Base-by-base conservation (phyloP, 192 early-diverging fungal species). In the Backusella liffmaniae region DNA sequence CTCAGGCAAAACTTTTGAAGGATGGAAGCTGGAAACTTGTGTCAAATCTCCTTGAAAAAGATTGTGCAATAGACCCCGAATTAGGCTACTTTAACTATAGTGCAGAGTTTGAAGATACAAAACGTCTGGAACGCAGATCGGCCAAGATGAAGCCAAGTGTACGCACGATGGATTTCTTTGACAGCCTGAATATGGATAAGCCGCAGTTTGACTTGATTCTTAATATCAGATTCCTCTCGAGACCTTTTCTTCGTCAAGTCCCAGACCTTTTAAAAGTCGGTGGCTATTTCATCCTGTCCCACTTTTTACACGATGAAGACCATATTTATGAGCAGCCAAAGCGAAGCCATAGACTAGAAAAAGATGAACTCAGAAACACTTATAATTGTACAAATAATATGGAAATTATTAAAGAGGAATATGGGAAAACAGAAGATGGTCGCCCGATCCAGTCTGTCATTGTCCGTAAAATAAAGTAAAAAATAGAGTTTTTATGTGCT, bases 341-440 rank as follows among this genome's bases (percentile, higher is more conserved):
- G 23, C 34, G 71, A 41, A 67, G 67, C 5, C 74, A 81, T 53
- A 71, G 84, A 65, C 65, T 85, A n/a, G 26, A 67, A 42, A 15
- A 69, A 8, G 49, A 67, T 46, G 84, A 85, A 68, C 30, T 85
- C 12, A 32, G 16, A 5, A 32, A 69, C 3, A 41, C 74, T 4
- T 81, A 74, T 72, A 26, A 41, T 32, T 26, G 37, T 34, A 66
- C 56, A 26, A 35, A 37, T 18, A 41, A 73, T 42, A 74, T 84
- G 66, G 77, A 73, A n/a, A 66, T 84, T 26, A 35, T 84, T 30
- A 42, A 70, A 66, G 77, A 81, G 66, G 42, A 66, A 56, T 56
- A 79, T 23, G 83, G 79, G 37, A 32, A 82, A 32, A 73, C 78
- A n/a, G 80, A 81, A 44, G 83, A 84, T 73, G 83, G 83, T 29